A percentile compares a stretch with the other conserved stretches of the same genome.
These are phyloP conservation scores for Alternaria alternata DNA, from an alignment of 2,329 filamentous ascomycete species.

Conservation along the genomic window DNA sequence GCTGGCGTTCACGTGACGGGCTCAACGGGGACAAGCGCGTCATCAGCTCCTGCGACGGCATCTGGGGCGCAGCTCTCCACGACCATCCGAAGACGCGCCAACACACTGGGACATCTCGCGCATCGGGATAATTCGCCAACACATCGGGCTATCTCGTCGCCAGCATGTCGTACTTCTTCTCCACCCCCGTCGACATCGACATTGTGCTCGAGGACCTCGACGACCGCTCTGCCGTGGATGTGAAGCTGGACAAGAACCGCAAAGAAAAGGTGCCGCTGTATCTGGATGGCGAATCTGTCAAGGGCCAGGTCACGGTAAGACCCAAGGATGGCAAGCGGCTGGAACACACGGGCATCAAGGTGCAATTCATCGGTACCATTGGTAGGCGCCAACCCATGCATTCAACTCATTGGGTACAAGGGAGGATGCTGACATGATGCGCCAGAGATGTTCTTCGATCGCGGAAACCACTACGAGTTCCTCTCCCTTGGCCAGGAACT, in stretches of 20 bases:
- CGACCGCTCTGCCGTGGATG: constrained; percentile 92
- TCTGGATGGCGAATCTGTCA: constrained; percentile 98
- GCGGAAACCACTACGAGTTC: constrained; percentile 99
- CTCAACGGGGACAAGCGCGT: constrained; percentile 15
- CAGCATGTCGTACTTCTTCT: constrained; percentile 92
- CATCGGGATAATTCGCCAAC: not conserved
- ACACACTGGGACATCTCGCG: not conserved
- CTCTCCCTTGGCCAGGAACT: constrained; percentile 96
- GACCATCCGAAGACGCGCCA: constrained; percentile 11
- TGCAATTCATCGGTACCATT: constrained; percentile 99
- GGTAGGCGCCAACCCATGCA: constrained; percentile 60
- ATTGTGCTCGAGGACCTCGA: constrained; percentile 96
- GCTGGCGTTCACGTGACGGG: constrained; percentile 23
- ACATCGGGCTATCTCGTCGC: constrained; percentile 4
- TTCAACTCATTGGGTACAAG: too few species aligned
- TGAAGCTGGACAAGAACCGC: constrained; percentile 97
- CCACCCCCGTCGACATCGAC: constrained; percentile 98
- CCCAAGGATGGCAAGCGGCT: constrained; percentile 98
- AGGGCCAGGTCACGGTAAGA: constrained; percentile 91
- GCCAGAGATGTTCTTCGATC: constrained; percentile 98
- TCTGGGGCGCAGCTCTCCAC: constrained; percentile 22
- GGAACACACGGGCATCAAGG: constrained; percentile 98
- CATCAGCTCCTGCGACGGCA: constrained; percentile 25
- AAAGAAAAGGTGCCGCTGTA: constrained; percentile 97
- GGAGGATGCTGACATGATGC: not conserved